These are phyloP conservation scores for Rutstroemia sp. DNA, from an alignment of 2,329 filamentous ascomycete genomes.

Conservation along the genomic window DNA sequence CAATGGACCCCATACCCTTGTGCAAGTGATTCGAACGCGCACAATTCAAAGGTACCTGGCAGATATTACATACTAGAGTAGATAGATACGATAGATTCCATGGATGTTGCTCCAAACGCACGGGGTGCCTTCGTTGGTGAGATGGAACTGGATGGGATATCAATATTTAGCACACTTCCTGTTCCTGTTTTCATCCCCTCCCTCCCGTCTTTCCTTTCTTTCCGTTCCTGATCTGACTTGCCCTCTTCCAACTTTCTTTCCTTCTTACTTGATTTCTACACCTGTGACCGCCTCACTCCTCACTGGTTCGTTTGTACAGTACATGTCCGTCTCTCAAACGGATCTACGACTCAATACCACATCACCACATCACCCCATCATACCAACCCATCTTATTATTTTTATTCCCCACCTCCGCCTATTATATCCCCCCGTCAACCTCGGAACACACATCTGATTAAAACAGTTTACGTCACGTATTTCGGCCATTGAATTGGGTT, in stretches of 20 bases:
- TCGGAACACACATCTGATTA: background rate
- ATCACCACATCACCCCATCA: too few species aligned
- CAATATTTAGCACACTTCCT: background rate
- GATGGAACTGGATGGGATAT: background rate
- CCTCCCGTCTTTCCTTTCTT: background rate
- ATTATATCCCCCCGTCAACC: constrained; percentile 9
- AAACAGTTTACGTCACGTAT: background rate
- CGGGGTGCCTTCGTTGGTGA: background rate
- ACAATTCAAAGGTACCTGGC: too few species aligned
- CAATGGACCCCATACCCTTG: too few species aligned
- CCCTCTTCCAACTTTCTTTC: background rate
- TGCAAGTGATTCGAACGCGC: background rate
- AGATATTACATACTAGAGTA: too few species aligned
- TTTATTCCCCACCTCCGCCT: constrained; percentile 1
- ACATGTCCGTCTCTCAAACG: too few species aligned
- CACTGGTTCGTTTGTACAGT: background rate
- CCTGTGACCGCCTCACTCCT: background rate
- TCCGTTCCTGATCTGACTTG: background rate
- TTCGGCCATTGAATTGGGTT: too few species aligned
- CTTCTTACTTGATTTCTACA: background rate
- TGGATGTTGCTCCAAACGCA: background rate
- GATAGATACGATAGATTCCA: too few species aligned
- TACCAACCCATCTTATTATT: constrained; percentile 13
- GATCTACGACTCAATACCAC: too few species aligned
- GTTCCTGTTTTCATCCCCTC: background rate